A percentile compares a stretch with the other conserved stretches of the same genome.
Evolutionary conservation across 257 asterid genomes (phyloP).

Genomic region (Solanum chiquidenum): DNA sequence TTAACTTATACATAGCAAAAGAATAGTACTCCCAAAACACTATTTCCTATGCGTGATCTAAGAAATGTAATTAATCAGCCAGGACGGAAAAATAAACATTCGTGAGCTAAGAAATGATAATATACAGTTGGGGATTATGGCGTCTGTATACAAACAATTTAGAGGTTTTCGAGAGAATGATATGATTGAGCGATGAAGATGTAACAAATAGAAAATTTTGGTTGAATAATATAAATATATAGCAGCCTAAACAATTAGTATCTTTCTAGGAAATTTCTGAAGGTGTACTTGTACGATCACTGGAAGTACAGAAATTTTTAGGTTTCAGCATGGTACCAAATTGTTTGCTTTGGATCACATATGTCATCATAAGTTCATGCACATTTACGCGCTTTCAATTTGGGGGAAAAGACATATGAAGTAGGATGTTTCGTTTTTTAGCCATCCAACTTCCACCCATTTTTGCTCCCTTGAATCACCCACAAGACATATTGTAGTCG

Average conservation of each 20-base stretch:
- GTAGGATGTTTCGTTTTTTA: neutral
- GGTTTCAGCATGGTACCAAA: neutral
- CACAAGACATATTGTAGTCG: neutral
- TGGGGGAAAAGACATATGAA: neutral
- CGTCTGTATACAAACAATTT: neutral
- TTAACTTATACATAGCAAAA: neutral
- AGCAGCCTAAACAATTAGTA: neutral
- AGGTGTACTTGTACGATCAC: neutral
- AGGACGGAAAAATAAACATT: neutral
- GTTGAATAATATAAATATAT: neutral
- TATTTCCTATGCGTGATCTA: too few species aligned
- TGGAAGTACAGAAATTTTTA: neutral
- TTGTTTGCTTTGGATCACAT: neutral
- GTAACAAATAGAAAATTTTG: neutral
- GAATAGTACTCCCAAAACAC: neutral
- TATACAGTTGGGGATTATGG: neutral
- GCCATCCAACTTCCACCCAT: neutral
- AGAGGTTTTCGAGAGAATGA: neutral
- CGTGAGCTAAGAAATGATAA: neutral
- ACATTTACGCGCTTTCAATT: neutral
- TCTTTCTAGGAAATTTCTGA: neutral
- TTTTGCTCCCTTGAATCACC: neutral
- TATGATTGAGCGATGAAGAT: neutral
- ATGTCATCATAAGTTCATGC: neutral
- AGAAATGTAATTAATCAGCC: neutral